These are phyloP conservation scores for Diaporthe eres DNA, from an alignment of 2,329 filamentous ascomycete genomes.

Conservation along the genomic window DNA sequence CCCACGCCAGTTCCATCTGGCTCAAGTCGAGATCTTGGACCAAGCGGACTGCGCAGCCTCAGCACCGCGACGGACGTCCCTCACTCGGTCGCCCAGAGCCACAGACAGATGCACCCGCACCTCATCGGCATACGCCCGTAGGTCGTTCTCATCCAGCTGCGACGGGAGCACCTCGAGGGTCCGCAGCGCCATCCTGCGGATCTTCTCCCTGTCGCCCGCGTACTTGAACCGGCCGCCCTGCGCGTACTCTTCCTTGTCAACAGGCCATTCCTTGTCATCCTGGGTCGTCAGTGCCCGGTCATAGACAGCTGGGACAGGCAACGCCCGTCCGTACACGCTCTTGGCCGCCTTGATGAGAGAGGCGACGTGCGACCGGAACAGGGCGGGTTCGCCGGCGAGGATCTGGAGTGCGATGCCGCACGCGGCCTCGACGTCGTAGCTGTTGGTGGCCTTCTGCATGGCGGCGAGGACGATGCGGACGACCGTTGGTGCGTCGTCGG, in stretches of 20 bases:
- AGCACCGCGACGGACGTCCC: slow-evolving; percentile 66
- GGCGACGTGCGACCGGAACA: slow-evolving; percentile 63
- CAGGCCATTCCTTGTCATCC: slow-evolving; percentile 4
- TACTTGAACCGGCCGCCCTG: slow-evolving; percentile 20
- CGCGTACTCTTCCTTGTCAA: background rate
- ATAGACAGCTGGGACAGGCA: background rate
- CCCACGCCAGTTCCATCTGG: background rate
- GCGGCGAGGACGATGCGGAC: slow-evolving; percentile 64
- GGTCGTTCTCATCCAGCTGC: slow-evolving; percentile 62
- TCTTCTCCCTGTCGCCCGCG: slow-evolving; percentile 45
- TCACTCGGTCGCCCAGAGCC: slow-evolving; percentile 67
- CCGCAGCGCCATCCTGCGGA: slow-evolving; percentile 62
- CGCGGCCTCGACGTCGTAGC: slow-evolving; percentile 62
- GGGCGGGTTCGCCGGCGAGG: slow-evolving; percentile 60
- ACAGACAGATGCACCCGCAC: slow-evolving; percentile 63
- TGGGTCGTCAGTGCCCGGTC: background rate
- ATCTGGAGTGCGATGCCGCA: slow-evolving; percentile 64
- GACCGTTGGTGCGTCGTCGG: slow-evolving; percentile 63
- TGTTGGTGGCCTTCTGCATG: slow-evolving; percentile 57
- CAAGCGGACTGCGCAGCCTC: slow-evolving; percentile 64
- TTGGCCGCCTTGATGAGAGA: slow-evolving; percentile 63
- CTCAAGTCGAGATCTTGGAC: slow-evolving; percentile 52
- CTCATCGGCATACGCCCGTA: slow-evolving; percentile 60
- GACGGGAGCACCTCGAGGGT: slow-evolving; percentile 63
- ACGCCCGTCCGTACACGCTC: slow-evolving; percentile 50